Conservation (phyloP, 2,329 filamentous ascomycete genomes). For the Diaporthe destruens region DNA sequence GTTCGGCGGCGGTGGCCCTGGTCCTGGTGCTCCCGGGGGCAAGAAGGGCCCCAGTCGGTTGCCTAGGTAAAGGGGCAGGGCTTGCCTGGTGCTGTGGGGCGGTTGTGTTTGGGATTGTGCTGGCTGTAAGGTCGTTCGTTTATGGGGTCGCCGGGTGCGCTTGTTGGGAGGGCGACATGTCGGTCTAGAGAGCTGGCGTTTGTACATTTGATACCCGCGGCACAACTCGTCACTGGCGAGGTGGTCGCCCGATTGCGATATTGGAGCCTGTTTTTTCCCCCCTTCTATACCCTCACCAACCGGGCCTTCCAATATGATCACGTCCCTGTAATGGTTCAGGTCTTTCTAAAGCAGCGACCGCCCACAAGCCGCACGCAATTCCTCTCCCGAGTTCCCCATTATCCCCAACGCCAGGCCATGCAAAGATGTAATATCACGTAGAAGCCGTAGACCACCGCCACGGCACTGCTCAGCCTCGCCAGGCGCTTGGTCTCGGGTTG, state of each 20-base stretch:
- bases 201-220: constrained; percentile 22
- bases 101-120: neutral
- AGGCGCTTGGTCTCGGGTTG: constrained; percentile 7
- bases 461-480: constrained; percentile 38
- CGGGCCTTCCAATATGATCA: constrained; percentile 15
- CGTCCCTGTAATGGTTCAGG: neutral
- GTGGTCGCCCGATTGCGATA: neutral
- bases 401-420: constrained; percentile 39
- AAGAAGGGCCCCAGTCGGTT: constrained; percentile 17
- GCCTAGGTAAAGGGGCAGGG: neutral
- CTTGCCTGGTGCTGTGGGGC: no score
- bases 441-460: constrained; percentile 38
- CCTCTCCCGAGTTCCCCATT: constrained; percentile 9
- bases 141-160: no score
- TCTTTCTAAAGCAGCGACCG: constrained; percentile 32
- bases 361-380: neutral
- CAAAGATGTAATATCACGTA: constrained; percentile 27
- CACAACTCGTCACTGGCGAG: neutral
- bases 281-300: constrained; percentile 35
- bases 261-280: constrained; percentile 26
- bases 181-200: neutral
- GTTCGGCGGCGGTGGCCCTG: constrained; percentile 22
- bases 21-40: constrained; percentile 7
- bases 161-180: neutral
- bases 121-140: no score